Conservation (phyloP, 1,284 basidiomycete species). For the Apiotrichum domesticum region DNA sequence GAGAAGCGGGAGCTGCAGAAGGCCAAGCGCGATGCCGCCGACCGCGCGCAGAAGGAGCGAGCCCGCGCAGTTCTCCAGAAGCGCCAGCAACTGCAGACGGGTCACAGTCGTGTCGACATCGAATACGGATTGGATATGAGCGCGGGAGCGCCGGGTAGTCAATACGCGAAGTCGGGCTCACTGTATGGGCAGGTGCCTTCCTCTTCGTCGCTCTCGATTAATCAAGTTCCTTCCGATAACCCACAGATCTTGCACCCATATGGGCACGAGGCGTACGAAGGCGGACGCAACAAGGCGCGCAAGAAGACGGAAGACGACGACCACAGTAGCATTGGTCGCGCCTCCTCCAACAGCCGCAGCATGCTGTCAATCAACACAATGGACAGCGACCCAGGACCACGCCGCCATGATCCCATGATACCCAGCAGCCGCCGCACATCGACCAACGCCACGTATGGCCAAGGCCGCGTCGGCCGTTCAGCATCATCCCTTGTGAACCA, state of each 20-base stretch:
- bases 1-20: slow-evolving; percentile 79
- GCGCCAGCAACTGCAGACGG: slow-evolving; percentile 66
- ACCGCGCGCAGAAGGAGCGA: slow-evolving; percentile 64
- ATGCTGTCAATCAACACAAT: slow-evolving; percentile 40
- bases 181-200: neutral
- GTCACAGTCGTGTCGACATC: slow-evolving; percentile 36
- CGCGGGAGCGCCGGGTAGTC: neutral
- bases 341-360: slow-evolving; percentile 53
- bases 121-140: slow-evolving; percentile 10
- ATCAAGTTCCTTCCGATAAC: neutral
- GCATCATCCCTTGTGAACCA: slow-evolving; percentile 67
- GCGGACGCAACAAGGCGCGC: slow-evolving; percentile 63
- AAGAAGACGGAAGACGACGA: slow-evolving; percentile 79
- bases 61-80: slow-evolving; percentile 94
- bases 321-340: slow-evolving; percentile 76
- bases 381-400: slow-evolving; percentile 38
- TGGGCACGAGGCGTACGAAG: slow-evolving; percentile 1
- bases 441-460: slow-evolving; percentile 51
- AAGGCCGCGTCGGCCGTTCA: slow-evolving; percentile 1
- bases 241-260: neutral
- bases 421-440: slow-evolving; percentile 44
- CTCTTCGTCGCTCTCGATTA: neutral
- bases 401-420: slow-evolving; percentile 15
- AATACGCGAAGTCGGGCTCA: slow-evolving; percentile 1
- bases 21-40: slow-evolving; percentile 71